Evolutionary conservation across 805 yeast species (phyloP).

Genomic region (Yamadazyma laniorum): DNA sequence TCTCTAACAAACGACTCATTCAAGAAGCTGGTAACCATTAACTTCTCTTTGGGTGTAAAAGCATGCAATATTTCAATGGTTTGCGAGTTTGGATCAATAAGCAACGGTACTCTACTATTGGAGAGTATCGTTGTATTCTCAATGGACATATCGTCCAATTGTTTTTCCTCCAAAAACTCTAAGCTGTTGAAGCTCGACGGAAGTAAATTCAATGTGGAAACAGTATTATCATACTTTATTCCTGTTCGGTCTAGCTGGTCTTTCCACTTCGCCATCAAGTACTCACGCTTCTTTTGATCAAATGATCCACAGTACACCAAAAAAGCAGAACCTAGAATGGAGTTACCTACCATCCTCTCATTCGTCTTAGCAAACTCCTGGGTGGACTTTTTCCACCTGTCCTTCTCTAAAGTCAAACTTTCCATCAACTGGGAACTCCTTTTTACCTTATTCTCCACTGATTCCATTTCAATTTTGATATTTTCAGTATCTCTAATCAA

Average conservation of each 20-base stretch:
- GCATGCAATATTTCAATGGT: slow-evolving; percentile 41
- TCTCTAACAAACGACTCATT: slow-evolving; percentile 65
- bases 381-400: slow-evolving; percentile 71
- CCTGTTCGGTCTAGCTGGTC: slow-evolving; percentile 24
- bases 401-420: slow-evolving; percentile 62
- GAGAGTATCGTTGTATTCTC: slow-evolving; percentile 63
- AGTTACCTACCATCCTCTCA: slow-evolving; percentile 57
- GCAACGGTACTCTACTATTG: slow-evolving; percentile 44
- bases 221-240: slow-evolving; percentile 7
- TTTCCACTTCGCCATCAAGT: slow-evolving; percentile 36
- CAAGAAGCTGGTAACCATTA: slow-evolving; percentile 65
- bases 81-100: slow-evolving; percentile 70
- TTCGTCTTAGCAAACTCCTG: slow-evolving; percentile 47
- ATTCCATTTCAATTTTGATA: slow-evolving; percentile 66
- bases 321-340: slow-evolving; percentile 62
- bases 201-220: slow-evolving; percentile 7
- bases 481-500: slow-evolving; percentile 78
- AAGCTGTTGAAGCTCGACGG: neutral
- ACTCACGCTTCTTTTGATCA: slow-evolving; percentile 48
- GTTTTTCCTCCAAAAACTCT: neutral
- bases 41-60: slow-evolving; percentile 27
- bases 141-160: slow-evolving; percentile 27
- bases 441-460: slow-evolving; percentile 56
- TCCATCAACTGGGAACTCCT: slow-evolving; percentile 64
- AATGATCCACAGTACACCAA: slow-evolving; percentile 58